Base-by-base conservation (phyloP, 2,329 filamentous ascomycete species). In the Cytospora leucostoma region DNA sequence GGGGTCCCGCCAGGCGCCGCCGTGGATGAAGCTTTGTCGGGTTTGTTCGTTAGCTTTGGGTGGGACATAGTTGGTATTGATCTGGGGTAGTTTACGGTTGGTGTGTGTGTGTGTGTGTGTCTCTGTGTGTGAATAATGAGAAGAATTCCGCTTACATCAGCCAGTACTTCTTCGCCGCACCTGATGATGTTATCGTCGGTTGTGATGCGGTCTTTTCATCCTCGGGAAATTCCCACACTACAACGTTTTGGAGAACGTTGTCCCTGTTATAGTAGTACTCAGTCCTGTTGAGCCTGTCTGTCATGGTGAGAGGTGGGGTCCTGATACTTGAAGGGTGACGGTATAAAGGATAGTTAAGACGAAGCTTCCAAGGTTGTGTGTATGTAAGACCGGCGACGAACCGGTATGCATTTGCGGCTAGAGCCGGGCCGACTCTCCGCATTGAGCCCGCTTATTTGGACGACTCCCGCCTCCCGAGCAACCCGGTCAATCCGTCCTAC, bases 1-100 rank as follows among this genome's bases (percentile, higher is more conserved):
- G 50, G 85, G 84, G 72, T 88, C 86, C 63, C 85, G 79, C 86
- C 86, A 88, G 65, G 81, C 85, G 66, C 86, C 86, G 67, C 86
- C 86, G 71, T 88, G 86, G 70, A 88, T 80, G 72, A 80, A 87
- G 64, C 79, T 66, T 54, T 17, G n/a, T 10, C 3, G 35, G 35
- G 27, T 27, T 17, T 17, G 21, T 37, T 35, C 53, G 37, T 50
- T 17, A 35, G 33, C 11, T 35, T n/a, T 27, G 27, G 27, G 27
- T 27, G 27, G 27, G 2, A 27, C 27, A 27, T 2, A 27, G 27
- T 27, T 27, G 27, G 4, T 4, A 27, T 27, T 4, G 27, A 27
- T 27, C 4, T 27, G 27, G 27, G 27, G 27, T 27, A 27, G 27
- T 27, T 27, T 27, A 27, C 27, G 27, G 27, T 27, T 27, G 27